A percentile compares a stretch with the other conserved stretches of the same genome.
Conservation (phyloP, 176 grass and related monocot species). For the Guadua angustifolia region DNA sequence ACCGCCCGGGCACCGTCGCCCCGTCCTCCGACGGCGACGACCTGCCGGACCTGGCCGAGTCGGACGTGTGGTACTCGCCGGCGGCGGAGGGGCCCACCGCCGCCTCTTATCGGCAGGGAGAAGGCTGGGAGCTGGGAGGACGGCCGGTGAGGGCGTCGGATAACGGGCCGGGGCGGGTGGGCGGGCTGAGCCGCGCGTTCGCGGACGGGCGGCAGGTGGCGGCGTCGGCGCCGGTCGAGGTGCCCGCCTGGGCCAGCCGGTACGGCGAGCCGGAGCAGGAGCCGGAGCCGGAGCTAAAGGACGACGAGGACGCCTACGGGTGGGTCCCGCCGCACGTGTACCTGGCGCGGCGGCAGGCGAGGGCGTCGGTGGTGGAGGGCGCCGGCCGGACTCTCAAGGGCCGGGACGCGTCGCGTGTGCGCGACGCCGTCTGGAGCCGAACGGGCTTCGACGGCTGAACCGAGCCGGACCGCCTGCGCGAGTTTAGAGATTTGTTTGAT, state of each 20-base stretch:
- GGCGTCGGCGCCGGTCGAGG: conserved; percentile 69
- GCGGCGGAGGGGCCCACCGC: neutral
- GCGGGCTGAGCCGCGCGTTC: conserved; percentile 55
- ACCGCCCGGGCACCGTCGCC: conserved; percentile 34
- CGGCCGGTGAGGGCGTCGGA: neutral
- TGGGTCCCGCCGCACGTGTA: conserved; percentile 81
- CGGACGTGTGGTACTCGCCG: conserved; percentile 68
- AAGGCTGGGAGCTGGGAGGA: neutral
- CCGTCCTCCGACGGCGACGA: conserved; percentile 39
- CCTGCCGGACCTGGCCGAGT: conserved; percentile 71
- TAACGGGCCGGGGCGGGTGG: conserved; percentile 19
- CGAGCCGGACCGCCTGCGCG: neutral
- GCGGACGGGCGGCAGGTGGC: conserved; percentile 47
- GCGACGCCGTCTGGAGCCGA: conserved; percentile 91
- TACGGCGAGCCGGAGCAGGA: conserved; percentile 32
- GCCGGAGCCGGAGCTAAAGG: neutral
- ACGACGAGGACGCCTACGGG: neutral
- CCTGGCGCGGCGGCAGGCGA: conserved; percentile 67
- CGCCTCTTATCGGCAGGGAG: neutral
- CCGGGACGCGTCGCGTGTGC: conserved; percentile 82
- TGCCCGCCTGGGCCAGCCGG: conserved; percentile 57
- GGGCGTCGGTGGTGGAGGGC: conserved; percentile 83
- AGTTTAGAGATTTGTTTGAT: conserved; percentile 1
- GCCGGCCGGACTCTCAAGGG: conserved; percentile 89
- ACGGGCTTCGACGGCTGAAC: conserved; percentile 82